Evolutionary conservation across 345 rosid genomes (phyloP).

Genomic region (Gossypium anomalum): DNA sequence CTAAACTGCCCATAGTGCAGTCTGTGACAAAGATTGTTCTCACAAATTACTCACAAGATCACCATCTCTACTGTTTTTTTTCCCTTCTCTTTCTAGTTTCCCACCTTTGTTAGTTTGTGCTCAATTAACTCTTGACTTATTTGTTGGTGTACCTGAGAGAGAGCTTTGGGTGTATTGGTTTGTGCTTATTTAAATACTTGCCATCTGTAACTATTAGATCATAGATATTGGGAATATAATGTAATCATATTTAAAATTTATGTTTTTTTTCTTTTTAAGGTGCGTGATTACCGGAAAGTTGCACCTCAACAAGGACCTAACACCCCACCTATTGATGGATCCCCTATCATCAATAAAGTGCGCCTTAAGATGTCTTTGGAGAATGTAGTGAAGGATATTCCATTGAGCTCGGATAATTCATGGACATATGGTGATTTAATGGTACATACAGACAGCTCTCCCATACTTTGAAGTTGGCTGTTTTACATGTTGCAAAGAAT

Average conservation of each 20-base stretch:
- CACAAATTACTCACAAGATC: neutral
- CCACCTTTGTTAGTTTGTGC: neutral
- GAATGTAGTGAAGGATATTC: constrained; percentile 92
- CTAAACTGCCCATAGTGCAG: neutral
- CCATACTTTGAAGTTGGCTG: constrained; percentile 1
- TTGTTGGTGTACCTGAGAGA: neutral
- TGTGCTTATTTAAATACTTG: neutral
- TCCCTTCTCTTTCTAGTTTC: neutral
- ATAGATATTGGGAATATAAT: neutral
- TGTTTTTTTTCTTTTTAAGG: constrained; percentile 43
- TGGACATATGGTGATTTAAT: constrained; percentile 98
- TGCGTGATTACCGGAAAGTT: constrained; percentile 68
- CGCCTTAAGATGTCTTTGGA: constrained; percentile 76
- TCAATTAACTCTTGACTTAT: neutral
- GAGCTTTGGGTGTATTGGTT: neutral
- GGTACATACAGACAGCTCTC: constrained; percentile 38
- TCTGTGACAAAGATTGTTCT: neutral
- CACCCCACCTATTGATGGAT: constrained; percentile 22
- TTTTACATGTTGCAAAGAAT: neutral
- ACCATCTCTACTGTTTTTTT: neutral
- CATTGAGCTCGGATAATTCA: constrained; percentile 63
- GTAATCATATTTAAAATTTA: neutral
- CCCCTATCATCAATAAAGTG: constrained; percentile 59
- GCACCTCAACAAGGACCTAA: constrained; percentile 48
- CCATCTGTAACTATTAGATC: neutral